phyloP scores from a whole-genome alignment of 352 stramenopile species.

The Globisporangium alternatum region DNA sequence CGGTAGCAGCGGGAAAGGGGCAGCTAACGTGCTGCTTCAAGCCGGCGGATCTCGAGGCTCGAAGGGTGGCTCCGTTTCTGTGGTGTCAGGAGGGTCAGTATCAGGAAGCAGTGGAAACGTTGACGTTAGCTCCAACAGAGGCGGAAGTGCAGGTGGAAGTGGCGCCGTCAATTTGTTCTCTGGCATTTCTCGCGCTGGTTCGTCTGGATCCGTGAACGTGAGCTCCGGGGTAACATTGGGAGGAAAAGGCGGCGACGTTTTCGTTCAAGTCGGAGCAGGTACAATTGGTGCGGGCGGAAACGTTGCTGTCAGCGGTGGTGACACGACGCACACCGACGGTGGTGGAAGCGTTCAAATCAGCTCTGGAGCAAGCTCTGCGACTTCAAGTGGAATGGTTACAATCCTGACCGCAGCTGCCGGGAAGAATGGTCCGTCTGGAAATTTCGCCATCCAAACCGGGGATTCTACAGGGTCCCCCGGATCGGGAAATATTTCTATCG shows the following conservation, averaged over 20 bases:
- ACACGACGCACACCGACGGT: conserved; percentile 35
- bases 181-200: conserved; percentile 35
- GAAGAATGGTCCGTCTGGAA: conserved; percentile 66
- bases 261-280: conserved; percentile 47
- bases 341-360: conserved; percentile 51
- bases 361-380: conserved; percentile 48
- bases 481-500: conserved; percentile 67
- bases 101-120: conserved; percentile 53
- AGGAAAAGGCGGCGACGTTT: conserved; percentile 55
- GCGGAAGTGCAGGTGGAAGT: conserved; percentile 49
- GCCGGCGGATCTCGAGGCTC: conserved; percentile 39
- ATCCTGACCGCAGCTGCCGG: conserved; percentile 54
- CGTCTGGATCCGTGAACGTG: conserved; percentile 67
- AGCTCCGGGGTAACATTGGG: conserved; percentile 54
- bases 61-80: conserved; percentile 47
- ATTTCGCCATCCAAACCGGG: conserved; percentile 65
- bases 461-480: conserved; percentile 40
- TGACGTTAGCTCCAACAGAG: conserved; percentile 52
- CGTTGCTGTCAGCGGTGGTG: conserved; percentile 40
- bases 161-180: conserved; percentile 48
- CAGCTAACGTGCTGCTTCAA: conserved; percentile 47
- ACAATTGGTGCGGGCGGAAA: conserved; percentile 41
- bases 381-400: conserved; percentile 47
- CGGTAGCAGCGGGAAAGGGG: conserved; percentile 40
- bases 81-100: conserved; percentile 46